phyloP scores from a whole-genome alignment of 1,284 basidiomycete species.

The Cryptococcus sp. region DNA sequence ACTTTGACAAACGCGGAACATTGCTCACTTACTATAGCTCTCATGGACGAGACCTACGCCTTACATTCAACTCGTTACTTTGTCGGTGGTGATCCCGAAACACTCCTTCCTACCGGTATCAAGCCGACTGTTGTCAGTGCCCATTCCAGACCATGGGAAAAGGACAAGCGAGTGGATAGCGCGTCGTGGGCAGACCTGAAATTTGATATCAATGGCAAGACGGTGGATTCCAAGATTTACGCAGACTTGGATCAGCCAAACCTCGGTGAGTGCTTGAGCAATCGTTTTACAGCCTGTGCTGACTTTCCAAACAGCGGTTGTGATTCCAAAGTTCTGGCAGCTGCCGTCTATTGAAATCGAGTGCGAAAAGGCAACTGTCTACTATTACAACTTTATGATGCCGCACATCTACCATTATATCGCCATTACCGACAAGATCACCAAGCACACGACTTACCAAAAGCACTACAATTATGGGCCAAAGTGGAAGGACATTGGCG shows the following conservation, averaged over 20 bases:
- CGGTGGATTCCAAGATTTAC: slow-evolving; percentile 8
- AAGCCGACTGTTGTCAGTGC: slow-evolving; percentile 6
- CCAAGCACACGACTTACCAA: slow-evolving; percentile 9
- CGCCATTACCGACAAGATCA: slow-evolving; percentile 11
- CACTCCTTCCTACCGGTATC: slow-evolving; percentile 5
- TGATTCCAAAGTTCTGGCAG: slow-evolving; percentile 8
- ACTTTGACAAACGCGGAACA: neutral
- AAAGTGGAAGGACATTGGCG: slow-evolving; percentile 10
- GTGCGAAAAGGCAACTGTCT: slow-evolving; percentile 10
- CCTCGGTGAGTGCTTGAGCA: slow-evolving; percentile 1
- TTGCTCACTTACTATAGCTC: neutral
- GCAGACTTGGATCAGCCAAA: slow-evolving; percentile 9
- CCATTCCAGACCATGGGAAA: slow-evolving; percentile 1
- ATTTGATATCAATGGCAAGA: slow-evolving; percentile 4
- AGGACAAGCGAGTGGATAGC: slow-evolving; percentile 9
- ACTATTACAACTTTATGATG: slow-evolving; percentile 12
- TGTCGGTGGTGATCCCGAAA: slow-evolving; percentile 8
- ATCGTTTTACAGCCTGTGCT: neutral
- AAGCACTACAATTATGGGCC: slow-evolving; percentile 13
- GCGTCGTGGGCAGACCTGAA: slow-evolving; percentile 9
- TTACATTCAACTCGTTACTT: slow-evolving; percentile 10
- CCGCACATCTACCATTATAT: slow-evolving; percentile 13
- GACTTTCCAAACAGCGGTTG: neutral
- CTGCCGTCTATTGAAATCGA: slow-evolving; percentile 9
- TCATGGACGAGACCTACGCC: slow-evolving; percentile 13